These are phyloP conservation scores for Pythium plurisporium DNA, from an alignment of 352 stramenopile genomes.

Conservation along the genomic window DNA sequence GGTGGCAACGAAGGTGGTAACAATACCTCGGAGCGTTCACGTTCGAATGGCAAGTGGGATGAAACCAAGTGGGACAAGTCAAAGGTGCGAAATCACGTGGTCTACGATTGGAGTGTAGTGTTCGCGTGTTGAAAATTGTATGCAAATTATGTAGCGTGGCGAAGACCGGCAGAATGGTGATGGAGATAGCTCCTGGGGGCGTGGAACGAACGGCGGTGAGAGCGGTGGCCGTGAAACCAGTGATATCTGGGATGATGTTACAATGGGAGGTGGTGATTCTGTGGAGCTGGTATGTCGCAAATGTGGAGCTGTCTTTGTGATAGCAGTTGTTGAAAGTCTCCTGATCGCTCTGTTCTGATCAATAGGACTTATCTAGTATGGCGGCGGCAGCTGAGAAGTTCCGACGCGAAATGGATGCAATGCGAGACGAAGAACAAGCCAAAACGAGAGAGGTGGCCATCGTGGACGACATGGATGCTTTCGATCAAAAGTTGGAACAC, in stretches of 20 bases:
- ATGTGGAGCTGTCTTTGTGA: background rate
- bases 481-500: constrained; percentile 77
- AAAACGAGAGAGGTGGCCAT: constrained; percentile 19
- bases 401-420: constrained; percentile 80
- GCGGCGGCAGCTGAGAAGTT: constrained; percentile 76
- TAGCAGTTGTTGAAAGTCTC: background rate
- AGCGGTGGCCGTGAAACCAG: constrained; percentile 13
- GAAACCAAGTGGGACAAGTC: constrained; percentile 49
- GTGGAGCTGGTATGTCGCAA: constrained; percentile 18
- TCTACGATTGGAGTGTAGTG: background rate
- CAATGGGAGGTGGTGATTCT: constrained; percentile 18
- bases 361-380: constrained; percentile 77
- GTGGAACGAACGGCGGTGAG: constrained; percentile 35
- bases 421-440: constrained; percentile 37
- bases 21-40: constrained; percentile 34
- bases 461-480: constrained; percentile 52
- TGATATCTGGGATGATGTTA: constrained; percentile 82
- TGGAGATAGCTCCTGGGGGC: constrained; percentile 54
- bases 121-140: background rate
- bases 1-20: constrained; percentile 24
- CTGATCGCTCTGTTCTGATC: constrained; percentile 7
- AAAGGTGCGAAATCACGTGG: constrained; percentile 32
- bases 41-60: constrained; percentile 45
- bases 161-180: constrained; percentile 29
- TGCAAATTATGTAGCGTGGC: constrained; percentile 19